Percentiles rank a stretch among this genome's conserved stretches.
Evolutionary conservation across 768 basidiomycete species (phyloP).

Genomic region (Tephrocybe rancida): DNA sequence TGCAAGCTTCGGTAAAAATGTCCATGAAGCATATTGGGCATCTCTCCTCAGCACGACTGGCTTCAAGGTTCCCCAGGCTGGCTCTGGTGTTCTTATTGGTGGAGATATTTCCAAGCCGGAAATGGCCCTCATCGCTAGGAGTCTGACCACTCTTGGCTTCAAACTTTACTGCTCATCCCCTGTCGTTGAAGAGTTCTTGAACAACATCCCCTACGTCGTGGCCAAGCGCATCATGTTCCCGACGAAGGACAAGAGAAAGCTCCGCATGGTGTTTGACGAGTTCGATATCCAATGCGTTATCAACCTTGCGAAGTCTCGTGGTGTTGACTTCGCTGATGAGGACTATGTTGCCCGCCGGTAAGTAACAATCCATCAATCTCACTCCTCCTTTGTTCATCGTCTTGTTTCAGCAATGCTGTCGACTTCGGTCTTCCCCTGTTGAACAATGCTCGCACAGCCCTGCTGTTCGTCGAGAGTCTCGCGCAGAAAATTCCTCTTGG

Average conservation of each 20-base stretch:
- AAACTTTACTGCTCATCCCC: slow-evolving; percentile 90
- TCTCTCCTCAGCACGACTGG: slow-evolving; percentile 94
- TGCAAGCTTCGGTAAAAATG: slow-evolving; percentile 90
- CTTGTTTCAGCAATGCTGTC: slow-evolving; percentile 74
- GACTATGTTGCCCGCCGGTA: slow-evolving; percentile 95
- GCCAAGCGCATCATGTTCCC: slow-evolving; percentile 96
- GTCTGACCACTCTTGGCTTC: slow-evolving; percentile 86
- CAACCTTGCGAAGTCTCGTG: slow-evolving; percentile 86
- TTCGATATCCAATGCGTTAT: slow-evolving; percentile 94
- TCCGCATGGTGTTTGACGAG: slow-evolving; percentile 92
- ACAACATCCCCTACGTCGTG: slow-evolving; percentile 71
- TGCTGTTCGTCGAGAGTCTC: slow-evolving; percentile 89
- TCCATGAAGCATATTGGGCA: slow-evolving; percentile 96
- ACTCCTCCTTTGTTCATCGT: slow-evolving; percentile 1
- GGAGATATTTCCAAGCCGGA: slow-evolving; percentile 90
- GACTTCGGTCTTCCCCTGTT: slow-evolving; percentile 93
- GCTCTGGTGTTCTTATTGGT: slow-evolving; percentile 89
- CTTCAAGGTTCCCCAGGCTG: slow-evolving; percentile 85
- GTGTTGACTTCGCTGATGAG: slow-evolving; percentile 78
- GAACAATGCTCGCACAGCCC: slow-evolving; percentile 88
- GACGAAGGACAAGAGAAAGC: slow-evolving; percentile 91
- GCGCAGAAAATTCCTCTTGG: slow-evolving; percentile 83
- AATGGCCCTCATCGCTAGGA: slow-evolving; percentile 81
- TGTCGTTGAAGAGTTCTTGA: slow-evolving; percentile 80
- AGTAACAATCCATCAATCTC: slow-evolving; percentile 23